These are phyloP conservation scores for Poronia punctata DNA, from an alignment of 495 filamentous ascomycete species.

Conservation along the genomic window DNA sequence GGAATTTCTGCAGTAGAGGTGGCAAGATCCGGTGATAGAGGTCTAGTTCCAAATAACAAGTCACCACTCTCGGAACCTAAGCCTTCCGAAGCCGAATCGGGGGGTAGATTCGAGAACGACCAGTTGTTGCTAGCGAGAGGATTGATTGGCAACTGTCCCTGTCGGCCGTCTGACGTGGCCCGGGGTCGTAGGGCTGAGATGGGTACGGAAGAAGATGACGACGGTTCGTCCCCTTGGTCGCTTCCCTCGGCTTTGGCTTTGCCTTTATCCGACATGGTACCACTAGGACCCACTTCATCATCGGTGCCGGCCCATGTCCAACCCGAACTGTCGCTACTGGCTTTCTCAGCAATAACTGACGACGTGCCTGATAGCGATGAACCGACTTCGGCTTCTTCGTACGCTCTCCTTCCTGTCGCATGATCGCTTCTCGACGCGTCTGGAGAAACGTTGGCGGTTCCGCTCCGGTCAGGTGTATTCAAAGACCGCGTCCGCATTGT, in stretches of 20 bases:
- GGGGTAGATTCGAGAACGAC: constrained; percentile 32
- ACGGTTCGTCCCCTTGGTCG: not conserved
- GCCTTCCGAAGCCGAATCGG: constrained; percentile 1
- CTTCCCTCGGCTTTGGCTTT: constrained; percentile 25
- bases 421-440: no score
- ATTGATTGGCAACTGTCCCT: constrained; percentile 25
- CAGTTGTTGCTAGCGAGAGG: constrained; percentile 45
- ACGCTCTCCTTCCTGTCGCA: constrained; percentile 55
- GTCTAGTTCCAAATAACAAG: not conserved
- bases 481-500: no score
- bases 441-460: no score
- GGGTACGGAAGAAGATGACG: not conserved
- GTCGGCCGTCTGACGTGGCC: constrained; percentile 43
- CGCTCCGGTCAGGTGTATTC: no score
- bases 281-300: constrained; percentile 17
- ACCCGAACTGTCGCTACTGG: constrained; percentile 22
- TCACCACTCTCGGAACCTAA: not conserved
- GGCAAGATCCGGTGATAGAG: not conserved
- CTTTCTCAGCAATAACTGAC: constrained; percentile 14
- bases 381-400: no score
- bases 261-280: constrained; percentile 23
- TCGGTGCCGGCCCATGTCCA: constrained; percentile 28
- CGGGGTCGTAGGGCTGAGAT: constrained; percentile 14
- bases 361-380: constrained; percentile 10
- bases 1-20: no score